Evolutionary conservation across 2,329 filamentous ascomycete species (phyloP), one percentile per base, ranked within the genome.

Genomic region (Penicillium paneum): DNA sequence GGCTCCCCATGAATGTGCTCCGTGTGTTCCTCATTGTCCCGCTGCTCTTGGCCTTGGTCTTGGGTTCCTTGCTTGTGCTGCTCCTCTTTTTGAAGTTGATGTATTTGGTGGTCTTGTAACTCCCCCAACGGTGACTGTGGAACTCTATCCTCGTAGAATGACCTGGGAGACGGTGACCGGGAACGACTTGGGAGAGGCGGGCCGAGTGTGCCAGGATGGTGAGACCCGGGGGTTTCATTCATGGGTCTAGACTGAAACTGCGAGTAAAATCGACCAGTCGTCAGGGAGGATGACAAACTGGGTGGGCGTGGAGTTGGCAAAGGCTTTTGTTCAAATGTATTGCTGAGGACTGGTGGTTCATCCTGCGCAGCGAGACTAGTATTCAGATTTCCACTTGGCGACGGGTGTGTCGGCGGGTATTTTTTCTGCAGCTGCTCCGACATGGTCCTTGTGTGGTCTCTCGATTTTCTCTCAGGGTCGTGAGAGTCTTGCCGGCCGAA

Each of bases 221-320:
- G 54, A 51, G 44, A 35, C 39, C 17, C 6, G 21, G 29, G 11
- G 10, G 13, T n/a, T 42, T 44, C 43, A 13, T 38, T 44, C 21
- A 8, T 8, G 12, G 51, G 42, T 12, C n/a, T 31, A 13, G 58
- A 48, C n/a, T 54, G 54, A 3, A 52, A 13, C 11, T 56, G 54
- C 8, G 62, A 62, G 24, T 64, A 64, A 17, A 64, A 64, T 4
- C 60, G 56, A 32, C 49, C 39, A n/a, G 55, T 26, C 12, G 26
- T 21, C 17, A 61, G 3, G 32, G 55, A 29, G 21, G 44, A 29
- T 5, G 60, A 48, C 13, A 39, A 24, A 21, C 13, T 50, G 5
- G 49, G 21, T 7, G 54, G 56, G 21, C 55, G 34, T 34, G 55
- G 41, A 21, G 17, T 52, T 36, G 45, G 34, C 34, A 31, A 40